Evolutionary conservation across 352 stramenopile genomes (phyloP).

Genomic region (Aphanomyces astaci): DNA sequence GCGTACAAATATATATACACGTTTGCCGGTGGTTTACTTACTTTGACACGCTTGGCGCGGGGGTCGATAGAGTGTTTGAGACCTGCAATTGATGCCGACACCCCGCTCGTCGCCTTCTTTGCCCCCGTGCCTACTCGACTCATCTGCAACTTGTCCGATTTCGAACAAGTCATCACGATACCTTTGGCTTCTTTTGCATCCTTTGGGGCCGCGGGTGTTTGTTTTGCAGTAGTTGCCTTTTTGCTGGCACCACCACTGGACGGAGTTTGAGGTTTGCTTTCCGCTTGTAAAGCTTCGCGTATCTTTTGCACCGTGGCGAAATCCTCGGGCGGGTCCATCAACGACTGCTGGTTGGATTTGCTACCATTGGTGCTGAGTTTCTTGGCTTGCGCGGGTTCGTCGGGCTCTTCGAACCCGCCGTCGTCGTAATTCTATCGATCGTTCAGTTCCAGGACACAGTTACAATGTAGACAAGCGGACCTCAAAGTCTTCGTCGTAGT

Average conservation of each 20-base stretch:
- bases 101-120: constrained; percentile 16
- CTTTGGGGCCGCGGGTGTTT: constrained; percentile 21
- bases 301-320: constrained; percentile 43
- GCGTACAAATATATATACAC: no score
- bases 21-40: no score
- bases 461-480: not conserved
- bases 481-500: constrained; percentile 65
- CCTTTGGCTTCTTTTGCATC: constrained; percentile 17
- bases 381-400: constrained; percentile 3
- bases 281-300: constrained; percentile 49
- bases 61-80: constrained; percentile 66
- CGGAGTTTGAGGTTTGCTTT: constrained; percentile 44
- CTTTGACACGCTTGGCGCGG: constrained; percentile 43
- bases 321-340: constrained; percentile 27
- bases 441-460: not conserved
- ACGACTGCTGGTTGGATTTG: constrained; percentile 25
- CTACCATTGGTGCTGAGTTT: no score
- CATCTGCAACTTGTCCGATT: not conserved
- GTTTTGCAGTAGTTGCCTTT: not conserved
- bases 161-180: not conserved
- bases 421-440: constrained; percentile 38
- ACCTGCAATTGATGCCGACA: constrained; percentile 55
- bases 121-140: constrained; percentile 12
- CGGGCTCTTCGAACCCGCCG: constrained; percentile 35
- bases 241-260: constrained; percentile 20